These are phyloP conservation scores for Pythium chondricola DNA, from an alignment of 352 stramenopile species.

Conservation along the genomic window DNA sequence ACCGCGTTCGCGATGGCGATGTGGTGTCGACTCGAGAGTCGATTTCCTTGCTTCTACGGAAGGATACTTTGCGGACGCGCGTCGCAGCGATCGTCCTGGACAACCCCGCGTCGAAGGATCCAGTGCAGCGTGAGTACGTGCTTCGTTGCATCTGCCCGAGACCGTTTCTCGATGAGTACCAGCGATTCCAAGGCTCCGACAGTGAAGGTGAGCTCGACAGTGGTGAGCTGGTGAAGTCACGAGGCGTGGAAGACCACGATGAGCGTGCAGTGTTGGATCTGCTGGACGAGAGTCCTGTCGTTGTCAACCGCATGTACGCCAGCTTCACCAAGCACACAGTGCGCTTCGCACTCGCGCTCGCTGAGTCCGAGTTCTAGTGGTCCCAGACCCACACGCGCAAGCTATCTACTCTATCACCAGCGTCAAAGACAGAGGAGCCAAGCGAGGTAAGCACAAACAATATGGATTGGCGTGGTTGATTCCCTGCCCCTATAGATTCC, in stretches of 20 bases:
- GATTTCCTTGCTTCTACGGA: conserved; percentile 35
- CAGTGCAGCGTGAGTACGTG: conserved; percentile 68
- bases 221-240: conserved; percentile 1
- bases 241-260: conserved; percentile 13
- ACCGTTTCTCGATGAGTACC: conserved; percentile 48
- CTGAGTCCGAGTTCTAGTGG: conserved; percentile 81
- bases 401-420: too few species aligned
- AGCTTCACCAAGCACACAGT: conserved; percentile 72
- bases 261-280: conserved; percentile 16
- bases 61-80: conserved; percentile 24
- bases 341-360: conserved; percentile 61
- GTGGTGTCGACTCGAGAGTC: conserved; percentile 19
- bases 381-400: too few species aligned
- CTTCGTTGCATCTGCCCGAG: conserved; percentile 65
- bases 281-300: conserved; percentile 50
- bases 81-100: conserved; percentile 38
- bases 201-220: conserved; percentile 18
- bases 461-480: too few species aligned
- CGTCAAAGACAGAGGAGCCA: too few species aligned
- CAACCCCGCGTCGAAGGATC: conserved; percentile 34
- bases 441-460: too few species aligned
- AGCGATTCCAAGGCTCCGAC: conserved; percentile 17
- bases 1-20: not conserved
- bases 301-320: conserved; percentile 79
- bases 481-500: too few species aligned